Percentiles rank a stretch among this genome's conserved stretches.
phyloP scores from a whole-genome alignment of 192 early-diverging fungal species.

The Paraglomus brasilianum region DNA sequence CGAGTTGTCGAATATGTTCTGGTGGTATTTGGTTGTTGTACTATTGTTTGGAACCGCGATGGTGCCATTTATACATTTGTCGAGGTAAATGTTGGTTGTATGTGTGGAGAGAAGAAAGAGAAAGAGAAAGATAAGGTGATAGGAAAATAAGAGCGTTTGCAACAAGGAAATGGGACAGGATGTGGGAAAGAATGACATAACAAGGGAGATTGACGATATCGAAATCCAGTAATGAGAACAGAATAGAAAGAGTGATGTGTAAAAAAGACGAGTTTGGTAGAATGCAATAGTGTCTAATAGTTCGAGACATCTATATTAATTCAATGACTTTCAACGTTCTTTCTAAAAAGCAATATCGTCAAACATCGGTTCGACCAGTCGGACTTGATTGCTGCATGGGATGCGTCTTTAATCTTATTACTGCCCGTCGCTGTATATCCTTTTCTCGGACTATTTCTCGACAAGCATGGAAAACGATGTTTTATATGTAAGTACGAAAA shows the following conservation, averaged over 20 bases:
- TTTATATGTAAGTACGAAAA: conserved; percentile 40
- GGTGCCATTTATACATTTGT: conserved; percentile 46
- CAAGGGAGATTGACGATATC: background rate
- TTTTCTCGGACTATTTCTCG: conserved; percentile 68
- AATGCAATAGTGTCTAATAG: background rate
- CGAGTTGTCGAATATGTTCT: conserved; percentile 44
- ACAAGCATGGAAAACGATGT: conserved; percentile 62
- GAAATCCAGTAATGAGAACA: background rate
- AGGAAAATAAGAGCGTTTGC: too few species aligned
- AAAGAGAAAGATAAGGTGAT: background rate
- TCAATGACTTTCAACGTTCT: background rate
- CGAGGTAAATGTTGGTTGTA: conserved; percentile 34
- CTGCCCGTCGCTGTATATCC: conserved; percentile 70
- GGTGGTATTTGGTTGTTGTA: conserved; percentile 41
- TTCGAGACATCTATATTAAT: too few species aligned
- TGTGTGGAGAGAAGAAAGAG: background rate
- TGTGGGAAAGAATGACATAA: too few species aligned
- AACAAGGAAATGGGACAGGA: too few species aligned
- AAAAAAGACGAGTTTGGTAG: too few species aligned
- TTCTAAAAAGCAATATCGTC: conserved; percentile 60
- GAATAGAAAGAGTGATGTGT: background rate
- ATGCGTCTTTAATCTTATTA: conserved; percentile 65
- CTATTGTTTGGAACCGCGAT: conserved; percentile 41
- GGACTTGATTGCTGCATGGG: conserved; percentile 63
- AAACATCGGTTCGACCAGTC: conserved; percentile 64